phyloP scores from a whole-genome alignment of 1,284 basidiomycete species.

The Marasmius sp. region DNA sequence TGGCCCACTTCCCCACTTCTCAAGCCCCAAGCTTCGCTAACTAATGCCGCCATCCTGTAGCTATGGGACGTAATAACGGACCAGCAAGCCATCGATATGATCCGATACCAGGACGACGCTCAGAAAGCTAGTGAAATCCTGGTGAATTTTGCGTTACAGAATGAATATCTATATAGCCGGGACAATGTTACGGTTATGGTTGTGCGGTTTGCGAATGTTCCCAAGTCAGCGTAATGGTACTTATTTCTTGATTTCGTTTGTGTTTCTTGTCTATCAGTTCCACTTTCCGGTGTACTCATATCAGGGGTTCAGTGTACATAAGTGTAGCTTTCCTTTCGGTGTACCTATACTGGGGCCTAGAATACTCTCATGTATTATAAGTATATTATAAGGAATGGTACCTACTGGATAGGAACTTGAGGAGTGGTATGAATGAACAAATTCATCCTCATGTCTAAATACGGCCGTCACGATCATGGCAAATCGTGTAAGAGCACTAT shows the following conservation, averaged over 20 bases:
- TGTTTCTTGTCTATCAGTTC: background rate
- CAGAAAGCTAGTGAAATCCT: constrained; percentile 70
- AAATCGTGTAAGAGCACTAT: background rate
- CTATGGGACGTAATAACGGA: constrained; percentile 87
- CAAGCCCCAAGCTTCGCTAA: constrained; percentile 6
- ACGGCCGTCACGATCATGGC: too few relatives aligned
- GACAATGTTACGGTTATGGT: constrained; percentile 70
- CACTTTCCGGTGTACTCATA: too few relatives aligned
- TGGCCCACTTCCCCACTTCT: constrained; percentile 15
- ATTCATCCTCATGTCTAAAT: background rate
- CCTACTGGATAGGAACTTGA: too few relatives aligned
- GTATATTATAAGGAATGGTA: too few relatives aligned
- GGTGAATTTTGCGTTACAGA: constrained; percentile 71
- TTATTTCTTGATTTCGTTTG: background rate
- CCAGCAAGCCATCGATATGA: constrained; percentile 77
- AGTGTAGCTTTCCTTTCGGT: background rate
- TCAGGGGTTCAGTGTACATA: too few relatives aligned
- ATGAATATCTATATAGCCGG: constrained; percentile 50
- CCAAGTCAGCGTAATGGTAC: background rate
- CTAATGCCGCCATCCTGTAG: constrained; percentile 33
- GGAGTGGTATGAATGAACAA: background rate
- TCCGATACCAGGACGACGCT: constrained; percentile 61
- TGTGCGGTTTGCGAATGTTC: constrained; percentile 43
- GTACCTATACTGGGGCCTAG: background rate
- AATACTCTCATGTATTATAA: background rate